These are phyloP conservation scores for Copromyces sp. DNA, from an alignment of 495 filamentous ascomycete genomes.

Conservation along the genomic window DNA sequence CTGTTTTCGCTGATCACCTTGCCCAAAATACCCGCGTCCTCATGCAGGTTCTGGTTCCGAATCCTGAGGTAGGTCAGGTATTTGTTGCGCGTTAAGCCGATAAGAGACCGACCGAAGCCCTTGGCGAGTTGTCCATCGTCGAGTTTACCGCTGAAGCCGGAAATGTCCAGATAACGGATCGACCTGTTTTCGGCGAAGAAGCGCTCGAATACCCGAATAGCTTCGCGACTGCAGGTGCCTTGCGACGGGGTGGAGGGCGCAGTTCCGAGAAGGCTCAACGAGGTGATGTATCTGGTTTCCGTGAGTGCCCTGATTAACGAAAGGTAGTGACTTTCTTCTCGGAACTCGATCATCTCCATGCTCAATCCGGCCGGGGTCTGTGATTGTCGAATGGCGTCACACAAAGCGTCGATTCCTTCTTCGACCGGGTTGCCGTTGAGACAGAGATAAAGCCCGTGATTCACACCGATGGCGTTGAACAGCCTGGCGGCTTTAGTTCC, in stretches of 20 bases:
- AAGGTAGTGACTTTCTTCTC: slow-evolving; percentile 65
- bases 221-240: slow-evolving; percentile 45
- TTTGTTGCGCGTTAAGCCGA: slow-evolving; percentile 64
- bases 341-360: slow-evolving; percentile 78
- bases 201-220: slow-evolving; percentile 58
- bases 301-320: slow-evolving; percentile 62
- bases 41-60: slow-evolving; percentile 45
- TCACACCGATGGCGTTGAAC: slow-evolving; percentile 58
- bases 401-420: slow-evolving; percentile 56
- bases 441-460: slow-evolving; percentile 62
- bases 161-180: slow-evolving; percentile 71
- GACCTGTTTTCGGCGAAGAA: slow-evolving; percentile 74
- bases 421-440: slow-evolving; percentile 78
- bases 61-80: slow-evolving; percentile 67
- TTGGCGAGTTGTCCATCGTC: slow-evolving; percentile 78
- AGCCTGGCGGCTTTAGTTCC: slow-evolving; percentile 70
- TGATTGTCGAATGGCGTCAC: slow-evolving; percentile 53
- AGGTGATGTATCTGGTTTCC: slow-evolving; percentile 60
- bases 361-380: slow-evolving; percentile 61
- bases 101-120: slow-evolving; percentile 68
- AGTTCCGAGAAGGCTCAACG: slow-evolving; percentile 80
- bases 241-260: slow-evolving; percentile 61
- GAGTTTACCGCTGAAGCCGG: slow-evolving; percentile 79
- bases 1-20: slow-evolving; percentile 26
- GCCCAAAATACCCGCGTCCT: slow-evolving; percentile 41